Conservation (phyloP, 1,284 basidiomycete genomes). For the Fomitopsis palustris region DNA sequence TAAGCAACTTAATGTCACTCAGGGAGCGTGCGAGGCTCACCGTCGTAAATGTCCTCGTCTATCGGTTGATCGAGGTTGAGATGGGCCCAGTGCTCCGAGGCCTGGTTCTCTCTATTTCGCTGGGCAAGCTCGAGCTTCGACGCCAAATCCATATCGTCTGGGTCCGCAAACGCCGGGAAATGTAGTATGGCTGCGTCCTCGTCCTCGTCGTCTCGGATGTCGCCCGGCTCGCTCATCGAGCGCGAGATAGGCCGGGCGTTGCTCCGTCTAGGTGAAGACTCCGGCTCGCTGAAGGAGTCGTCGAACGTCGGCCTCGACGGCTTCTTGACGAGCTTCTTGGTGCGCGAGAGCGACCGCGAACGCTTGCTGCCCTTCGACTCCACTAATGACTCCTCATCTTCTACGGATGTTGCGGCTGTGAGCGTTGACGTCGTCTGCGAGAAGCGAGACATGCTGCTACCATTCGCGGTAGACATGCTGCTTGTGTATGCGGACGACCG, state of each 20-base stretch:
- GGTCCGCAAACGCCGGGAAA: conserved; percentile 40
- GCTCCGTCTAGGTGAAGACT: conserved; percentile 23
- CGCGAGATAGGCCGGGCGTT: conserved; percentile 3
- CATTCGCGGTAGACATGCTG: conserved; percentile 46
- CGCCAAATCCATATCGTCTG: conserved; percentile 72
- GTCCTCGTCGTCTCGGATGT: conserved; percentile 35
- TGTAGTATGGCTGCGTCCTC: conserved; percentile 23
- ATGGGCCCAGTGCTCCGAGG: conserved; percentile 37
- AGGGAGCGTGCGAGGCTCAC: conserved; percentile 29
- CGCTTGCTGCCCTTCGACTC: conserved; percentile 35
- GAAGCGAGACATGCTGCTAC: conserved; percentile 60
- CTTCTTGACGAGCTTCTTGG: conserved; percentile 50
- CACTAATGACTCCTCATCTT: conserved; percentile 48
- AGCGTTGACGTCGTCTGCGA: conserved; percentile 68
- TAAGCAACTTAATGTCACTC: too few species aligned
- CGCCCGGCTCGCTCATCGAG: neutral
- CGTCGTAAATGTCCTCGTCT: conserved; percentile 74
- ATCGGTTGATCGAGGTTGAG: conserved; percentile 42
- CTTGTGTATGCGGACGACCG: conserved; percentile 69
- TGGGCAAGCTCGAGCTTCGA: conserved; percentile 75
- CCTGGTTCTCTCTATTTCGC: conserved; percentile 76
- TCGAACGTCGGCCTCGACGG: conserved; percentile 37
- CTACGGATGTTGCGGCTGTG: conserved; percentile 55
- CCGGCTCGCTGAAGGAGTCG: conserved; percentile 44
- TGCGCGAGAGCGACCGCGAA: conserved; percentile 32